A percentile compares a stretch with the other conserved stretches of the same genome.
Conservation (phyloP, 768 basidiomycete genomes). For the Boletus reticuloceps region DNA sequence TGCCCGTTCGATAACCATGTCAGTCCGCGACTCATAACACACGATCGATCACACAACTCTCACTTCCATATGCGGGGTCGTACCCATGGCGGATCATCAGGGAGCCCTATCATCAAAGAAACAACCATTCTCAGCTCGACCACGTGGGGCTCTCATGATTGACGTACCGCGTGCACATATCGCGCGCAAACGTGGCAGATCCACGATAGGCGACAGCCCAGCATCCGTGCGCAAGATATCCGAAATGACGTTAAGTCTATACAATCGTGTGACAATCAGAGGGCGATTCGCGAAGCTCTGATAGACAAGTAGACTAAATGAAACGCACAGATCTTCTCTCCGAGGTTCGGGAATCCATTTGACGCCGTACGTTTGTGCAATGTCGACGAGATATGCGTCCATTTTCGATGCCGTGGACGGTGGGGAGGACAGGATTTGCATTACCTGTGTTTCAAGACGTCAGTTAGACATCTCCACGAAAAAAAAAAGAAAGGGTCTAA, state of each 20-base stretch:
- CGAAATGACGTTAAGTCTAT: slow-evolving; percentile 54
- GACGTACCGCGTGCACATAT: slow-evolving; percentile 61
- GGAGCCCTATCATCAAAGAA: slow-evolving; percentile 49
- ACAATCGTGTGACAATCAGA: neutral
- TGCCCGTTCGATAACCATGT: slow-evolving; percentile 22
- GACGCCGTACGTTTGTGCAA: slow-evolving; percentile 52
- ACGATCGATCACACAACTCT: slow-evolving; percentile 16
- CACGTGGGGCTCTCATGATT: neutral
- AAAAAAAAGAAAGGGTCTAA: neutral
- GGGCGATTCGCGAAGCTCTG: neutral
- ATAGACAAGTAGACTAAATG: neutral
- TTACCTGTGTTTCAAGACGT: slow-evolving; percentile 35
- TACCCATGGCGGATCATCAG: slow-evolving; percentile 72
- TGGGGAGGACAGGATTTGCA: slow-evolving; percentile 50
- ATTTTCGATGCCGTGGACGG: slow-evolving; percentile 56
- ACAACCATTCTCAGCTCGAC: neutral
- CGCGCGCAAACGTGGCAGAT: slow-evolving; percentile 52
- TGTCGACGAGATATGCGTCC: slow-evolving; percentile 51
- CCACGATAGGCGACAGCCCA: slow-evolving; percentile 46
- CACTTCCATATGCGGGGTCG: slow-evolving; percentile 79
- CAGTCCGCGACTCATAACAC: slow-evolving; percentile 1
- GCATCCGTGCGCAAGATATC: slow-evolving; percentile 52
- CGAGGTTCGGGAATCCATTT: slow-evolving; percentile 61
- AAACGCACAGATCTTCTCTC: slow-evolving; percentile 59
- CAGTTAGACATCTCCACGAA: neutral